Conservation (phyloP, 371 early-diverging fungal species). For the Mortierella sp. region DNA sequence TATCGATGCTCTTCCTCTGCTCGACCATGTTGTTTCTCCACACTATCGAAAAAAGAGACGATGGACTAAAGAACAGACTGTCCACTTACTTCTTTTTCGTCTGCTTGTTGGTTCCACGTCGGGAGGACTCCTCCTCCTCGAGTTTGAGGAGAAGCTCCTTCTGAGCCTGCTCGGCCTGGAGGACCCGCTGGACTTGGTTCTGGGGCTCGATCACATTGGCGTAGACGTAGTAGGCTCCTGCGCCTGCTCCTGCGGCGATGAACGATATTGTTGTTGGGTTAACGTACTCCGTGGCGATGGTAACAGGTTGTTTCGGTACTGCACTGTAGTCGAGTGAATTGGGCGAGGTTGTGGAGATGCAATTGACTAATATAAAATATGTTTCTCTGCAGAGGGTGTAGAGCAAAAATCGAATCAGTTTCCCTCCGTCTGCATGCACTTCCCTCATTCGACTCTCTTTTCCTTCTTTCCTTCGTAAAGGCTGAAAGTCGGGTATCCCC, state of each 20-base stretch:
- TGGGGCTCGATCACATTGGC: slow-evolving; percentile 27
- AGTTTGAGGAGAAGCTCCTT: slow-evolving; percentile 13
- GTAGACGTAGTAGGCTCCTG: slow-evolving; percentile 30
- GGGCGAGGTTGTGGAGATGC: too few relatives aligned
- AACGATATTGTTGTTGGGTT: slow-evolving; percentile 21
- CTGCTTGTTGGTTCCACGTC: slow-evolving; percentile 27
- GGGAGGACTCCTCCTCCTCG: slow-evolving; percentile 11
- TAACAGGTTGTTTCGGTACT: too few relatives aligned
- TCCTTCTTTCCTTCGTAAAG: too few relatives aligned
- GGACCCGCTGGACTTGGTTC: slow-evolving; percentile 16
- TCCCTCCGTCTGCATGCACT: too few relatives aligned
- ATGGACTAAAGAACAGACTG: not conserved
- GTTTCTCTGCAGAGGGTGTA: too few relatives aligned
- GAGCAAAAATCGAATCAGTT: too few relatives aligned
- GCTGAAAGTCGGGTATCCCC: too few relatives aligned
- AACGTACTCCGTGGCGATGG: slow-evolving; percentile 14
- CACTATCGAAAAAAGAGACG: not conserved
- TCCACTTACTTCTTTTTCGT: slow-evolving; percentile 28
- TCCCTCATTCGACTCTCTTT: too few relatives aligned
- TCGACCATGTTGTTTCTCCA: not conserved
- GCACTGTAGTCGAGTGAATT: too few relatives aligned
- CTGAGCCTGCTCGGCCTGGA: slow-evolving; percentile 25
- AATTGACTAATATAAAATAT: too few relatives aligned
- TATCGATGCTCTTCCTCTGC: not conserved
- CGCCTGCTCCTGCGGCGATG: slow-evolving; percentile 20